These are phyloP conservation scores for Benincasa hispida DNA, from an alignment of 306 rosid species.

Conservation along the genomic window DNA sequence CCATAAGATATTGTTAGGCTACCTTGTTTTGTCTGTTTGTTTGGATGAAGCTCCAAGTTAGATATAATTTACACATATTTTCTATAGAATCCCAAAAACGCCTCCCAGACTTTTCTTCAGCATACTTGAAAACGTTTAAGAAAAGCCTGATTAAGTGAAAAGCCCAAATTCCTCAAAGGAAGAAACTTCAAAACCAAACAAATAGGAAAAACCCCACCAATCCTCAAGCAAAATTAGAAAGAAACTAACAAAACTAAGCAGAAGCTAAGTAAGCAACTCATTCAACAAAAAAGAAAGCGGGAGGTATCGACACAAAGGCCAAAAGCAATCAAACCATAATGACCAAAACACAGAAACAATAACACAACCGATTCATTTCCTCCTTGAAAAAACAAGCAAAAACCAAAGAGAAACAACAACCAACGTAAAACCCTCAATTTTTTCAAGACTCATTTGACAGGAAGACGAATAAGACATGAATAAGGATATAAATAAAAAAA, in stretches of 20 bases:
- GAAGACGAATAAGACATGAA: neutral
- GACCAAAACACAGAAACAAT: neutral
- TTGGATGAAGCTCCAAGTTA: neutral
- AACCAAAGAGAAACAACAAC: neutral
- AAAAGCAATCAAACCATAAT: neutral
- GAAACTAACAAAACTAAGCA: neutral
- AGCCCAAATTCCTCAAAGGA: neutral
- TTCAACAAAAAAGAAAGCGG: neutral
- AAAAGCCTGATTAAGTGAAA: neutral
- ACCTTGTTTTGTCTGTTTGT: neutral
- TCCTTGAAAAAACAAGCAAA: neutral
- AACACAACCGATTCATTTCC: neutral
- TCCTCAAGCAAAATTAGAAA: neutral
- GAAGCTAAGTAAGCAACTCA: neutral
- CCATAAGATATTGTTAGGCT: neutral
- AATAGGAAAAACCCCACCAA: constrained; percentile 1
- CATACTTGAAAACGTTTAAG: neutral
- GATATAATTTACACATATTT: neutral
- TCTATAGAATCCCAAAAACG: neutral
- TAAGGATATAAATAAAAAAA: neutral
- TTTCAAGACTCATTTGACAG: neutral
- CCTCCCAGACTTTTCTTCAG: neutral
- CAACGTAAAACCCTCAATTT: neutral
- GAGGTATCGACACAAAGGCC: neutral
- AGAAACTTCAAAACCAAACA: neutral